Base-by-base conservation (phyloP, 1,284 basidiomycete species). In the Neonothopanus nambi region DNA sequence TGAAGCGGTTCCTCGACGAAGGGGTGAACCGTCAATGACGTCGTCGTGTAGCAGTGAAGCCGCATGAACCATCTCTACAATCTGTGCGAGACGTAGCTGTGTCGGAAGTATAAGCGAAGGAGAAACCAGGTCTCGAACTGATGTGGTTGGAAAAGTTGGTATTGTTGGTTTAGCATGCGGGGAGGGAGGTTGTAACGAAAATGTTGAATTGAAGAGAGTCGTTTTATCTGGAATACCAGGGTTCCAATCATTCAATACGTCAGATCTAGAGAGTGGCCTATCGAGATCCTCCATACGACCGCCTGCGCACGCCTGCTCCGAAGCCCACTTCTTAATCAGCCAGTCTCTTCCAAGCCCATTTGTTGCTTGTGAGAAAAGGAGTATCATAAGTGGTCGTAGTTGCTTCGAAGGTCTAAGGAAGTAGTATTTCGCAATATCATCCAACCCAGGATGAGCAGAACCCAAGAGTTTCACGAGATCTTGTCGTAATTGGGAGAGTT, bases 51-150 rank as follows among this genome's bases (percentile, higher is more conserved):
- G 76, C 6, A 97, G 79, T 1, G 93, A 96, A 26, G 97, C 96
- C 59, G 98, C 93, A 68, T 99, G 95, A 57, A 99, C 94, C 94
- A 99, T 98, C 70, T 99, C 97, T 47, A 94, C 89, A 54, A 99
- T 97, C 66, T 96, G 93, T 1, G 96, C 96, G 21, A 99, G 82
- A 26, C 96, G 86, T 21, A 90, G 75, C 70, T 99, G 96, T 0
- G 93, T 91, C 6, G 96, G 93, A 7, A 98, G 81, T 20, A 83
- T 70, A 28, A 61, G 37, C 41, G 68, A 58, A 59, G 71, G 53
- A 35, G 74, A 62, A 33, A 61, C 65, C 51, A 78, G 63, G 39
- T 50, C 60, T 26, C 72, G 69, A 44, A 20, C 58, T 55, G 24
- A 59, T 59, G 15, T 59, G 57, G 13, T 61, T 28, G 52, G 45